phyloP scores from a whole-genome alignment of 2,329 filamentous ascomycete species.

The Tolypocladium tropicale region DNA sequence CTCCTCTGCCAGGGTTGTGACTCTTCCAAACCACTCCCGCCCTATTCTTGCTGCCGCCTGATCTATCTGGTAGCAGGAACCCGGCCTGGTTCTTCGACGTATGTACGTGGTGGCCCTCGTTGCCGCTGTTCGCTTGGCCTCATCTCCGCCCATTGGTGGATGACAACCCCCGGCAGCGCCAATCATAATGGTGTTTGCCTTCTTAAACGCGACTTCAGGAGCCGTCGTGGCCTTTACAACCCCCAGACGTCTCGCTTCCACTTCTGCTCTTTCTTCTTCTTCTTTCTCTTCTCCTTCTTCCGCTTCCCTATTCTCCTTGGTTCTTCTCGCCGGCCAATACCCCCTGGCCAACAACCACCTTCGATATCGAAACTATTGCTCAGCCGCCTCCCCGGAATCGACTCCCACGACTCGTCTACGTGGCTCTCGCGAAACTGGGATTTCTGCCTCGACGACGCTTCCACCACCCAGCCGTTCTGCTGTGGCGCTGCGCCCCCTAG shows the following conservation, averaged over 20 bases:
- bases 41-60: not conserved
- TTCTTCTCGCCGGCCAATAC: not conserved
- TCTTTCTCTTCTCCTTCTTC: constrained; percentile 4
- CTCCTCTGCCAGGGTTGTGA: not conserved
- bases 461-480: not conserved
- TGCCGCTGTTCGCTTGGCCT: constrained; percentile 23
- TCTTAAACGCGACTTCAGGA: constrained; percentile 17
- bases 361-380: not conserved
- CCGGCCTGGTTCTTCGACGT: constrained; percentile 5
- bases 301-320: constrained; percentile 2
- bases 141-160: constrained; percentile 24
- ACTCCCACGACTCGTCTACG: not conserved
- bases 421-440: not conserved
- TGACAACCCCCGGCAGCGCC: constrained; percentile 17
- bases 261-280: constrained; percentile 3
- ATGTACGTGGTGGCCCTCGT: constrained; percentile 15
- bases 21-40: constrained; percentile 2
- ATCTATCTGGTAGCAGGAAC: constrained; percentile 1
- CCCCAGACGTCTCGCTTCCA: constrained; percentile 16
- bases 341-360: not conserved
- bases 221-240: constrained; percentile 13
- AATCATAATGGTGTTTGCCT: constrained; percentile 20
- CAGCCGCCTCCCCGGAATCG: not conserved
- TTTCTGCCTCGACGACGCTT: not conserved
- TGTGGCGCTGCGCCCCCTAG: not conserved